Evolutionary conservation across 2,329 filamentous ascomycete genomes (phyloP), one percentile per base, ranked within the genome.

Genomic region (Cordyceps fumosorosea): DNA sequence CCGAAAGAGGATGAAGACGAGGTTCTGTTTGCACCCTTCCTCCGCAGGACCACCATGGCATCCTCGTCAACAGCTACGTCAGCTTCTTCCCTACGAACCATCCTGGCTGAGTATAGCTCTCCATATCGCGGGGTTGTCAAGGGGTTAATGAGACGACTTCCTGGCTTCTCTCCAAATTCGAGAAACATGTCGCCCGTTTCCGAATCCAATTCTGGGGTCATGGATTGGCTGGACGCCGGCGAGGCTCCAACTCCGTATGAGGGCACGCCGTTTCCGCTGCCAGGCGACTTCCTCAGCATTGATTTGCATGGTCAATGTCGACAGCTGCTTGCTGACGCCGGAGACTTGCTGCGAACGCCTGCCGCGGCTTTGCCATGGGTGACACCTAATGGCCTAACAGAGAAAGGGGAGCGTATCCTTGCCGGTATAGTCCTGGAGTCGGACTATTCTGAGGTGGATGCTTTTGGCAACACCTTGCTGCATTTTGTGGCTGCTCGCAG

Each of bases 271-370:
- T 67, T 68, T 44, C 73, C 77, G 5, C 67, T 84, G 5, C 79
- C 82, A 0, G 80, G 81, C 22, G 81, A 84, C 65, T 81, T 82
- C 44, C 70, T 84, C 7, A 73, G 67, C n/a, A 64, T 76, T 20
- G 69, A 70, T 14, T 51, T 66, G 0, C 64, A 70, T 3, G 44
- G 67, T 11, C 42, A 57, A 72, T 50, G 58, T 66, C 18, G 53
- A 62, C 0, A 64, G 63, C 1, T 65, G 66, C 32, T 68, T 29
- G 29, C 67, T 14, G 67, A 68, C 4, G 61, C 60, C 6, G 34
- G 66, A 3, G 69, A 74, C 8, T 63, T 71, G 2, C 50, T 59
- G 8, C 34, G 66, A 1, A 69, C 69, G 0, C 68, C 67, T 12
- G 14, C 26, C 34, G 14, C 11, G 3, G 7, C 12, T 14, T 37